Percentiles rank a stretch among this genome's conserved stretches.
phyloP scores from a whole-genome alignment of 805 yeast species.

The Aciculoconidium aculeatum region DNA sequence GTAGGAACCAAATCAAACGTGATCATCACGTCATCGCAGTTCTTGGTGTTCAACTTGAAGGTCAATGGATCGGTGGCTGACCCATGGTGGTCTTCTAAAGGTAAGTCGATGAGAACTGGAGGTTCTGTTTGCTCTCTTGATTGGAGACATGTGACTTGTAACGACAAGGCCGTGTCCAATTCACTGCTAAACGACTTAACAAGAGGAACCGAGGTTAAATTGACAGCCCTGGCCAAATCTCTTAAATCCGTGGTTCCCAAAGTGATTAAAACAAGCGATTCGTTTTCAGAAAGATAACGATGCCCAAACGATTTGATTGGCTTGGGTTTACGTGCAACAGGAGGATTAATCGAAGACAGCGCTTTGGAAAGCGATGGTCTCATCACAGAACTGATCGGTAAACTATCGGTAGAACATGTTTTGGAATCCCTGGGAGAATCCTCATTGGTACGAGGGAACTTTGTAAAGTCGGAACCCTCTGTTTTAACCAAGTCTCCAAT shows the following conservation, averaged over 20 bases:
- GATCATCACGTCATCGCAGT: slow-evolving; percentile 49
- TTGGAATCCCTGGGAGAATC: too few relatives aligned
- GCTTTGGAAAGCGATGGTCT: slow-evolving; percentile 10
- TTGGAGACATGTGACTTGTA: slow-evolving; percentile 46
- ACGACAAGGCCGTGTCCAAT: slow-evolving; percentile 79
- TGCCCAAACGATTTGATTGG: slow-evolving; percentile 86
- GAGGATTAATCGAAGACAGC: slow-evolving; percentile 8
- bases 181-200: slow-evolving; percentile 76
- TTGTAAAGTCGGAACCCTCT: too few relatives aligned
- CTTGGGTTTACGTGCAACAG: slow-evolving; percentile 25
- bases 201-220: slow-evolving; percentile 67
- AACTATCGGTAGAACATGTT: too few relatives aligned
- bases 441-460: too few relatives aligned
- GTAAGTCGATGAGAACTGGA: slow-evolving; percentile 67
- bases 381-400: too few relatives aligned
- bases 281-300: slow-evolving; percentile 55
- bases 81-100: slow-evolving; percentile 72
- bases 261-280: slow-evolving; percentile 72
- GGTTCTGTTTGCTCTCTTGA: slow-evolving; percentile 39
- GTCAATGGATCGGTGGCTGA: slow-evolving; percentile 68
- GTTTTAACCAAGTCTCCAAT: slow-evolving; percentile 64
- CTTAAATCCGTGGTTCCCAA: slow-evolving; percentile 83
- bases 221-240: slow-evolving; percentile 51
- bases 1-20: slow-evolving; percentile 89
- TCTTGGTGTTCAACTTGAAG: slow-evolving; percentile 50